phyloP scores from a whole-genome alignment of 192 early-diverging fungal genomes.

The Pilaira anomala region DNA sequence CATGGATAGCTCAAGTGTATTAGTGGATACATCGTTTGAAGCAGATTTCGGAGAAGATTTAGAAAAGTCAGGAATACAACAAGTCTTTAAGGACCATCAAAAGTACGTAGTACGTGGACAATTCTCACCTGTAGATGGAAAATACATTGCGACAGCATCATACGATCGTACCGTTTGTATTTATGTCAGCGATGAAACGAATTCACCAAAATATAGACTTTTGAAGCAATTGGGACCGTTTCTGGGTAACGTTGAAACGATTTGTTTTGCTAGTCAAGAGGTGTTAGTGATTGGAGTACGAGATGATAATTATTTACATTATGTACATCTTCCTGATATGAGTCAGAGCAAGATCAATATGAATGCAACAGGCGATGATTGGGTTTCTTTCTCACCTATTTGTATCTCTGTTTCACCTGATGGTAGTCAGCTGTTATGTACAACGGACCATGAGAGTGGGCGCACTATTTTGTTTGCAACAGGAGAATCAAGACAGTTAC shows the following conservation, averaged over 20 bases:
- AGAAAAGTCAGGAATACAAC: conserved; percentile 31
- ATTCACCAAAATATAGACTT: conserved; percentile 14
- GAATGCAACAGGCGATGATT: conserved; percentile 76
- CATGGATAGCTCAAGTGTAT: conserved; percentile 47
- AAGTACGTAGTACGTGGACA: conserved; percentile 65
- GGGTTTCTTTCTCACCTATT: conserved; percentile 82
- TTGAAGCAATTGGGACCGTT: conserved; percentile 30
- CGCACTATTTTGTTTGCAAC: conserved; percentile 59
- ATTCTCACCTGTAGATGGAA: conserved; percentile 58
- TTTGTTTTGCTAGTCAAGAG: conserved; percentile 51
- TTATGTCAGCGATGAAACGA: conserved; percentile 42
- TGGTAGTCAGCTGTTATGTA: conserved; percentile 54
- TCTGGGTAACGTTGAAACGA: conserved; percentile 60
- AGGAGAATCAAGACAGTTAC: conserved; percentile 45
- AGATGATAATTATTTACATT: conserved; percentile 72
- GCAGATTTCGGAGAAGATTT: conserved; percentile 3
- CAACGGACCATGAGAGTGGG: conserved; percentile 67
- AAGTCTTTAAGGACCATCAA: conserved; percentile 64
- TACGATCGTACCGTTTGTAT: conserved; percentile 67
- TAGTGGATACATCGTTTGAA: conserved; percentile 38
- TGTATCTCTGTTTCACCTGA: conserved; percentile 55
- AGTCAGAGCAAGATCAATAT: conserved; percentile 54
- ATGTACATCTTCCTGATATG: conserved; percentile 49
- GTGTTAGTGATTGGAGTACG: conserved; percentile 60
- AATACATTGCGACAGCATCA: conserved; percentile 60